These are phyloP conservation scores for Parastagonospora avenae DNA, from an alignment of 2,329 filamentous ascomycete genomes.

Conservation along the genomic window DNA sequence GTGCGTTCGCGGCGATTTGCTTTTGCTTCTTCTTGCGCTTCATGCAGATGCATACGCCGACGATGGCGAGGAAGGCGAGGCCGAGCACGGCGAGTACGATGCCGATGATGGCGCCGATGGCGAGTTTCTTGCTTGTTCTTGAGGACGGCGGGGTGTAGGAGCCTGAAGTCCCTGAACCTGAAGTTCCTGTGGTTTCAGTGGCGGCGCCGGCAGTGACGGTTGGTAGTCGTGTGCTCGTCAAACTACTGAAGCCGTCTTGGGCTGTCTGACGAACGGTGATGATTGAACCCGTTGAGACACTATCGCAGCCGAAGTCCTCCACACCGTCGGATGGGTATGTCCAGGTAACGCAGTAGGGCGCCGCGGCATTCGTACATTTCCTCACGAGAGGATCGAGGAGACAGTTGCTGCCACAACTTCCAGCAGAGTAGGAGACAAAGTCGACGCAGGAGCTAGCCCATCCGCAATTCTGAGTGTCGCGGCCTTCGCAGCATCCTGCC, in stretches of 20 bases:
- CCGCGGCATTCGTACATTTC: constrained; percentile 23
- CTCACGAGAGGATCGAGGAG: constrained; percentile 24
- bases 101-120: constrained; percentile 26
- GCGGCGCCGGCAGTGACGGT: constrained; percentile 9
- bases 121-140: constrained; percentile 18
- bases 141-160: background rate
- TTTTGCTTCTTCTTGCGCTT: constrained; percentile 26
- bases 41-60: constrained; percentile 23
- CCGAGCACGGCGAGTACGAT: constrained; percentile 22
- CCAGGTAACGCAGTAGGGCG: constrained; percentile 37
- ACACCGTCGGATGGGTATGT: constrained; percentile 26
- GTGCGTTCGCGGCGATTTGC: constrained; percentile 19
- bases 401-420: constrained; percentile 22
- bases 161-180: background rate
- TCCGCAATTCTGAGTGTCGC: constrained; percentile 26
- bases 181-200: background rate
- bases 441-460: constrained; percentile 37
- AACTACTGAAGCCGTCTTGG: constrained; percentile 14
- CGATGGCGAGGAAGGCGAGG: constrained; percentile 19
- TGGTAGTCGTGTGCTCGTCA: constrained; percentile 22
- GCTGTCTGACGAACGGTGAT: constrained; percentile 22
- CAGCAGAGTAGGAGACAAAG: constrained; percentile 16
- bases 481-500: constrained; percentile 32
- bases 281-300: constrained; percentile 9
- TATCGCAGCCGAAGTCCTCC: constrained; percentile 29